Base-by-base conservation (phyloP, 2,329 filamentous ascomycete species). In the Alternaria burnsii region DNA sequence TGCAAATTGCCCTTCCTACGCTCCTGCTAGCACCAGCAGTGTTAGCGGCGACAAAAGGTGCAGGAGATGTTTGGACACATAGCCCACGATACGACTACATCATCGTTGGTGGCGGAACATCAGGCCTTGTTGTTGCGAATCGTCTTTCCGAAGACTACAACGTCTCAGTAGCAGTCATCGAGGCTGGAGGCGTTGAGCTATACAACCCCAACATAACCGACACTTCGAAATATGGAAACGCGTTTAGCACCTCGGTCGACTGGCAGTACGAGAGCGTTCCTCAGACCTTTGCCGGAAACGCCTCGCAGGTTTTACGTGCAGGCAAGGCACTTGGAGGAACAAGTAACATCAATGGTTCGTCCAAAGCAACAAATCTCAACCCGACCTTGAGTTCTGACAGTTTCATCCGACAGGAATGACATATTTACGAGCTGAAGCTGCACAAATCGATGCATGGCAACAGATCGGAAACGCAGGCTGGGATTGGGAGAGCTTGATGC, bases 261-360 rank as follows among this genome's bases (percentile, higher is more conserved):
- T 52, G 48, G 48, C 48, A 52, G 30, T 52, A 52, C 24, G 24
- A n/a, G n/a, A 52, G 48, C n/a, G 48, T 26, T 28, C 48, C 36
- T 30, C 48, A 52, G 16, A 24, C 18, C 14, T 52, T 28, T 20
- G 36, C 48, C 8, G 9, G 20, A 18, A 38, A 38, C 12, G 48
- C 36, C 24, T 41, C 36, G 18, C 48, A 52, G 10, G 28, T 38
- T 20, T 18, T 52, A 16, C 36, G 48, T 10, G 48, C 48, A 18
- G 48, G 48, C 26, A 52, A 52, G 48, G 28, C 14, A 3, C 22
- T 52, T 9, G 48, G 48, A 30, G 36, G 48, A 28, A 52, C 48
- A 30, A 52, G 48, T 16, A 18, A 52, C n/a, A 52, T 52, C 34
- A 52, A 52, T 12, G 48, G 48, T 52, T 20, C 48, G 48, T 52